phyloP scores from a whole-genome alignment of 371 early-diverging fungal genomes.

The Mortierella sp. region DNA sequence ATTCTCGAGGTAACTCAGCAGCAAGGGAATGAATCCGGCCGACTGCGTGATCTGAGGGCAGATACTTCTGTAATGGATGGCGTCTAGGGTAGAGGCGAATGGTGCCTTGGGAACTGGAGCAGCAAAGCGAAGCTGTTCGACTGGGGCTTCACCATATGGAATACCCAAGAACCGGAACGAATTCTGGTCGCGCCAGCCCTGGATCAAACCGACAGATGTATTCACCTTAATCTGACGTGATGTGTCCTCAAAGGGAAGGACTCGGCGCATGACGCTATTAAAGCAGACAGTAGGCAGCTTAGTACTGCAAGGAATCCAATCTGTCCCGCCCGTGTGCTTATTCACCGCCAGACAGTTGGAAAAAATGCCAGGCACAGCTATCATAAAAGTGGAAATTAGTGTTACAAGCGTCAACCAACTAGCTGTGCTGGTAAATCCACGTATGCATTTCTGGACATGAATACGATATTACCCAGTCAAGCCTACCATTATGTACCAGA shows the following conservation, averaged over 20 bases:
- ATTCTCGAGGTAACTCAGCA: constrained; percentile 33
- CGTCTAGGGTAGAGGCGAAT: constrained; percentile 65
- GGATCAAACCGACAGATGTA: constrained; percentile 24
- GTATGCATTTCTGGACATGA: no score
- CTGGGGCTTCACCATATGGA: constrained; percentile 54
- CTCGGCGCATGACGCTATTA: constrained; percentile 49
- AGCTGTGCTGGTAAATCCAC: no score
- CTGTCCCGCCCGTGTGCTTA: constrained; percentile 39
- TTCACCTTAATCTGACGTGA: constrained; percentile 45
- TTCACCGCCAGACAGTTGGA: constrained; percentile 44
- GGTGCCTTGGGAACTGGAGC: constrained; percentile 59
- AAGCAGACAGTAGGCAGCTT: constrained; percentile 40
- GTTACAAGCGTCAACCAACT: no score
- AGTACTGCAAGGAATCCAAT: constrained; percentile 45
- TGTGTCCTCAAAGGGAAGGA: constrained; percentile 38
- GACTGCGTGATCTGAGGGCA: constrained; percentile 37
- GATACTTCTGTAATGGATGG: constrained; percentile 19
- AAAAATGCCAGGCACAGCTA: constrained; percentile 36
- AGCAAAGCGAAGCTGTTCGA: constrained; percentile 50
- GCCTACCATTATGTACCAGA: constrained; percentile 41
- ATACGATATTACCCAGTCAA: no score
- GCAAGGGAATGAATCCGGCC: constrained; percentile 23
- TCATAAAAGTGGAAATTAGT: no score
- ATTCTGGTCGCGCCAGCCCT: constrained; percentile 33
- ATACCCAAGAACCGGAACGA: constrained; percentile 43